phyloP scores from a whole-genome alignment of 1,139 yeast species.

The Lodderomyces elongisporus region DNA sequence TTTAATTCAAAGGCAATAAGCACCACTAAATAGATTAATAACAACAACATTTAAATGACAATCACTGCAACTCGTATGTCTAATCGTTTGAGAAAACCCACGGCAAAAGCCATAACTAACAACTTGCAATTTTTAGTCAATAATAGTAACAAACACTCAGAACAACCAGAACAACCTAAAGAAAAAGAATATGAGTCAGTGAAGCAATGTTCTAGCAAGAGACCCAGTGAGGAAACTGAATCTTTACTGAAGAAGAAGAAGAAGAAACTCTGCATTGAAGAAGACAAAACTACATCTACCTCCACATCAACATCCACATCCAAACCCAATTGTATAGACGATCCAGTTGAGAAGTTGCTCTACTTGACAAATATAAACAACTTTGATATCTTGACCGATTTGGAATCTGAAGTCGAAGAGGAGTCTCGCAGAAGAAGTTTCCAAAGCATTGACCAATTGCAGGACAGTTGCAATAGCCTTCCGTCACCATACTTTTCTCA shows the following conservation, averaged over 20 bases:
- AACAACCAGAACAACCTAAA: too few relatives aligned
- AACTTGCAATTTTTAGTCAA: constrained; percentile 2
- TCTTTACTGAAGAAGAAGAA: too few relatives aligned
- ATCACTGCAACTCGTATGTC: constrained; percentile 28
- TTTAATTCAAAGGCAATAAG: too few relatives aligned
- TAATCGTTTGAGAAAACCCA: constrained; percentile 23
- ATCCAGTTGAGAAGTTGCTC: too few relatives aligned
- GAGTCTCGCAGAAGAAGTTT: background rate
- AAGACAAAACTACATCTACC: too few relatives aligned
- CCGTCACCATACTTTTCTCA: background rate
- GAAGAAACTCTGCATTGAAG: too few relatives aligned
- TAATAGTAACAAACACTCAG: too few relatives aligned
- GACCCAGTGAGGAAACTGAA: too few relatives aligned
- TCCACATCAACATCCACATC: too few relatives aligned
- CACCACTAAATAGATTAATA: background rate
- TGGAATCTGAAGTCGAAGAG: constrained; percentile 5
- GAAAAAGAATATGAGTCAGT: too few relatives aligned
- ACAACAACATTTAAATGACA: background rate
- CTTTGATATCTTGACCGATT: constrained; percentile 13
- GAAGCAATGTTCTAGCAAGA: too few relatives aligned
- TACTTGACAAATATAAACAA: constrained; percentile 25
- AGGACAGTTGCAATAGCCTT: background rate
- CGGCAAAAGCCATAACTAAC: constrained; percentile 15
- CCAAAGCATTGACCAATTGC: background rate
- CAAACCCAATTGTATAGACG: too few relatives aligned